These are phyloP conservation scores for Lobosporangium transversale DNA, from an alignment of 192 early-diverging fungal species.

Conservation along the genomic window DNA sequence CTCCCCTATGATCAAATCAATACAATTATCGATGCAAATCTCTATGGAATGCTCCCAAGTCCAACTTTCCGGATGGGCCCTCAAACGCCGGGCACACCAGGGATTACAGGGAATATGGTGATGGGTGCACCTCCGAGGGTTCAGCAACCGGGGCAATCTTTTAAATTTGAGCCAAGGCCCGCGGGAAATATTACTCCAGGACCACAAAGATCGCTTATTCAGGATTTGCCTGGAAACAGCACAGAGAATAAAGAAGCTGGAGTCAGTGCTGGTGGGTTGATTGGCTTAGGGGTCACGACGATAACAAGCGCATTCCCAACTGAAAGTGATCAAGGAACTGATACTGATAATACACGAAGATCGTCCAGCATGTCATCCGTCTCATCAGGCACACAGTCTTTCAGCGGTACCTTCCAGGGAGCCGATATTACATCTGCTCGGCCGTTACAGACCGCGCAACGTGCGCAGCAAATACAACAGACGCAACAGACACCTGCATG, in stretches of 20 bases:
- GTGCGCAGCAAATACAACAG: constrained; percentile 10
- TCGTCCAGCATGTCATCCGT: constrained; percentile 10
- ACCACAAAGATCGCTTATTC: background rate
- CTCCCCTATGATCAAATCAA: constrained; percentile 17
- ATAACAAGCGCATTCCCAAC: background rate
- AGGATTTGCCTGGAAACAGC: background rate
- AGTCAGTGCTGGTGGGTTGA: background rate
- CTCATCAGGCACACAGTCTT: constrained; percentile 23
- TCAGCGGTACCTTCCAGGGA: constrained; percentile 8
- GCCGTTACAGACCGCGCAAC: background rate
- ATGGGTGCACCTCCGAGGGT: background rate
- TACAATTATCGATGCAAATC: constrained; percentile 21
- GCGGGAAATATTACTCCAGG: background rate
- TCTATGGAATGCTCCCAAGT: constrained; percentile 28
- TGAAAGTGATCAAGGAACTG: constrained; percentile 7
- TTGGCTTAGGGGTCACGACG: constrained; percentile 22
- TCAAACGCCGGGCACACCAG: background rate
- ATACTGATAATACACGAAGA: constrained; percentile 3
- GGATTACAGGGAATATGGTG: background rate
- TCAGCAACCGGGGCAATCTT: constrained; percentile 9
- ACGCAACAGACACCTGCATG: constrained; percentile 5
- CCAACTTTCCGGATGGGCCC: background rate
- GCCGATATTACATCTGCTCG: background rate
- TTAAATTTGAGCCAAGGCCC: constrained; percentile 16
- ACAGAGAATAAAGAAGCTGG: background rate